Evolutionary conservation across 139 green algal species (phyloP).

Genomic region (Picochlorum sp.): DNA sequence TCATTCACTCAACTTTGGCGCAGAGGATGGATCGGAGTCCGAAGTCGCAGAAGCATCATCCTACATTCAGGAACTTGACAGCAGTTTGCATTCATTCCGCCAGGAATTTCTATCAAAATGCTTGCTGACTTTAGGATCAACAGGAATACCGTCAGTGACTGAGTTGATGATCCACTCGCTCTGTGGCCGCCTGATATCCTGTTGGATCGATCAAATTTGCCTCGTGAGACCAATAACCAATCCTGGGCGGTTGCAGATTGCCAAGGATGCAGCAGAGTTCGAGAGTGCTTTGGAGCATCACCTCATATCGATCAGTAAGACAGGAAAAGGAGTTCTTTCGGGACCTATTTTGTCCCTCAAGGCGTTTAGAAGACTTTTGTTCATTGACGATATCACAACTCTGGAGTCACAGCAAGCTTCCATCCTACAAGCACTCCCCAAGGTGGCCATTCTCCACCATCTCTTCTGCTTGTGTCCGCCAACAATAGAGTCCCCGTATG

Average conservation of each 20-base stretch:
- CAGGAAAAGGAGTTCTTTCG: conserved; percentile 46
- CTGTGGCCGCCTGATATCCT: conserved; percentile 66
- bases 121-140: conserved; percentile 14
- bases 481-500: conserved; percentile 61
- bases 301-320: conserved; percentile 49
- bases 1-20: conserved; percentile 38
- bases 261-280: conserved; percentile 81
- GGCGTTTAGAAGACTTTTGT: conserved; percentile 62
- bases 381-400: conserved; percentile 13
- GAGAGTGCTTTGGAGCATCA: conserved; percentile 62
- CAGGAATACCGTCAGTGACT: conserved; percentile 30
- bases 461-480: conserved; percentile 66
- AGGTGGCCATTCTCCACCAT: conserved; percentile 66
- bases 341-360: conserved; percentile 46
- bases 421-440: neutral
- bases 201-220: conserved; percentile 82
- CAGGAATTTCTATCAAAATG: conserved; percentile 56
- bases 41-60: conserved; percentile 43
- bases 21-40: neutral
- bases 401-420: conserved; percentile 58
- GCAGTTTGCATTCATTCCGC: conserved; percentile 41
- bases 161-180: conserved; percentile 60
- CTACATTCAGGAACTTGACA: conserved; percentile 55
- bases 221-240: conserved; percentile 68
- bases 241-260: conserved; percentile 55